phyloP scores from a whole-genome alignment of 805 yeast genomes.

The Wickerhamiella domercqiae region DNA sequence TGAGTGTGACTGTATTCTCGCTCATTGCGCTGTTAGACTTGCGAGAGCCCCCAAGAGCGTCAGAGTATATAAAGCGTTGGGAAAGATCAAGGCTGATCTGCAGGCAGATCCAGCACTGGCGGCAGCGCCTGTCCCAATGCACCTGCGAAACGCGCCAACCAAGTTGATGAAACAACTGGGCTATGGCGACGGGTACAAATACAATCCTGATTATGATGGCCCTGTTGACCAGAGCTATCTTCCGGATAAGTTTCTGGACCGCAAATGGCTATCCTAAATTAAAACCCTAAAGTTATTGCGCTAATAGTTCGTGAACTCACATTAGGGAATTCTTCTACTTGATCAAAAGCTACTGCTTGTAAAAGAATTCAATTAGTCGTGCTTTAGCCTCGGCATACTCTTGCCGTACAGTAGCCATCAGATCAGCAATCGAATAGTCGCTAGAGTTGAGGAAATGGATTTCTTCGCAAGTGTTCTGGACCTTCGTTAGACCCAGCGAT shows the following conservation, averaged over 20 bases:
- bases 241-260: slow-evolving; percentile 34
- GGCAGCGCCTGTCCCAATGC: slow-evolving; percentile 46
- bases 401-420: slow-evolving; percentile 20
- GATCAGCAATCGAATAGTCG: slow-evolving; percentile 20
- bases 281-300: too few species aligned
- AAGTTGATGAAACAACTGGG: slow-evolving; percentile 77
- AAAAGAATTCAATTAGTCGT: slow-evolving; percentile 20
- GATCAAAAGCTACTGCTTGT: too few species aligned
- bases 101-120: slow-evolving; percentile 42
- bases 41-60: slow-evolving; percentile 80
- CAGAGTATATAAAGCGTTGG: slow-evolving; percentile 69
- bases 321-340: too few species aligned
- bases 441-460: slow-evolving; percentile 78
- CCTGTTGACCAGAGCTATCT: slow-evolving; percentile 50
- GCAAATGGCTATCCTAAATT: slow-evolving; percentile 10
- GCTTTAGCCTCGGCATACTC: slow-evolving; percentile 24
- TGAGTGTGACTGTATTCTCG: slow-evolving; percentile 77
- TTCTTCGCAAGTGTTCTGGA: slow-evolving; percentile 78
- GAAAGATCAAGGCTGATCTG: slow-evolving; percentile 44
- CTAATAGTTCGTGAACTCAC: slow-evolving; percentile 7
- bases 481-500: slow-evolving; percentile 69
- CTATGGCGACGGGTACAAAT: slow-evolving; percentile 71
- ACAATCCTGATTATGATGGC: slow-evolving; percentile 77
- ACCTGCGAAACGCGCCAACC: slow-evolving; percentile 91
- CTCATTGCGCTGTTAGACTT: slow-evolving; percentile 83